These are phyloP conservation scores for Gossypium sturtianum DNA, from an alignment of 345 rosid species.

Conservation along the genomic window DNA sequence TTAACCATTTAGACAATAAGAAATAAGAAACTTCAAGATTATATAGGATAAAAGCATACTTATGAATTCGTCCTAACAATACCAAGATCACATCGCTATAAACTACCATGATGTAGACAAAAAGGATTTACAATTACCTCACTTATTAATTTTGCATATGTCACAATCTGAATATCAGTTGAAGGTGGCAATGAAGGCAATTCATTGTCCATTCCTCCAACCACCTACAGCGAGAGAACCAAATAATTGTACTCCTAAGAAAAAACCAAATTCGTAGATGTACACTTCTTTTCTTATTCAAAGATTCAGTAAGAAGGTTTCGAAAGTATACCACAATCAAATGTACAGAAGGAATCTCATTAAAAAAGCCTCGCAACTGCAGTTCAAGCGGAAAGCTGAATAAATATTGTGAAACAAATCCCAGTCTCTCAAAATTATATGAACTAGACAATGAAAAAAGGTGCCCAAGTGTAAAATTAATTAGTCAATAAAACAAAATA, in stretches of 20 bases:
- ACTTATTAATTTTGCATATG: slow-evolving; percentile 67
- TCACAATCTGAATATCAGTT: slow-evolving; percentile 59
- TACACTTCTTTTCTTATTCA: slow-evolving; percentile 4
- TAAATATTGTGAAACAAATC: slow-evolving; percentile 4
- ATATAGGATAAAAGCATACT: not conserved
- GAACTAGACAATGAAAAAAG: not conserved
- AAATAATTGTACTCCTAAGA: slow-evolving; percentile 9
- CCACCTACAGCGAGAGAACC: slow-evolving; percentile 52
- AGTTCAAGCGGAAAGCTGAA: slow-evolving; percentile 23
- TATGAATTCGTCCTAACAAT: not conserved
- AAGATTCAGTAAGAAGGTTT: slow-evolving; percentile 5
- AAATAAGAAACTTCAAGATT: too few species aligned
- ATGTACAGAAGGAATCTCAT: slow-evolving; percentile 76
- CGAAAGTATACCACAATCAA: slow-evolving; percentile 72
- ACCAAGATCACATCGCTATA: not conserved
- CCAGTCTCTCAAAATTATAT: slow-evolving; percentile 3
- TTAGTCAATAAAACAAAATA: not conserved
- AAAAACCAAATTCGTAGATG: not conserved
- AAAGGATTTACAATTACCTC: slow-evolving; percentile 48
- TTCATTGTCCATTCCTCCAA: slow-evolving; percentile 79
- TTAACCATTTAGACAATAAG: too few species aligned
- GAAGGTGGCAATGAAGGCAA: slow-evolving; percentile 75
- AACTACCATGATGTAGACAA: not conserved
- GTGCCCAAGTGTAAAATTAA: not conserved
- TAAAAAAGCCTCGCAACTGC: slow-evolving; percentile 75